These are phyloP conservation scores for Basidioascus undulatus DNA, from an alignment of 768 basidiomycete genomes.

Conservation along the genomic window DNA sequence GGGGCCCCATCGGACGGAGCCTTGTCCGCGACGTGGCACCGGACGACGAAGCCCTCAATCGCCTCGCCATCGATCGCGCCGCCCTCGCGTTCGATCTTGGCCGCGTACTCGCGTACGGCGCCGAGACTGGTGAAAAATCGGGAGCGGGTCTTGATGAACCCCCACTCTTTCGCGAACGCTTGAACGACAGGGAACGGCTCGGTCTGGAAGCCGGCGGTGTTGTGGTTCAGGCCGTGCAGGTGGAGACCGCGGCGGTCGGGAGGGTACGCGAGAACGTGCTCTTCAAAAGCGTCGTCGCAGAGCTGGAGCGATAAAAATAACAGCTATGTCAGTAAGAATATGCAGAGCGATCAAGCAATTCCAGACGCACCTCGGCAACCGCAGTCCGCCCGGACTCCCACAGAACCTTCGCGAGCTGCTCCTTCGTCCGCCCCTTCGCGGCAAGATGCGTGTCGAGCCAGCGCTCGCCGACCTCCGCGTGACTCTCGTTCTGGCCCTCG, in stretches of 20 bases:
- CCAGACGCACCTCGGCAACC: conserved; percentile 52
- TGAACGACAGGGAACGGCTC: conserved; percentile 41
- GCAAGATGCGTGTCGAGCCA: conserved; percentile 56
- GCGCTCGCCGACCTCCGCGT: conserved; percentile 56
- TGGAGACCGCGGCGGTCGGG: conserved; percentile 69
- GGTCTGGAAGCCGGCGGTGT: conserved; percentile 41
- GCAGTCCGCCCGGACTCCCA: conserved; percentile 75
- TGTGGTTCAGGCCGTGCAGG: conserved; percentile 69
- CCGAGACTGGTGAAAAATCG: conserved; percentile 31
- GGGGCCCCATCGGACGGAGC: too few species aligned
- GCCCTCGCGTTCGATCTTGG: conserved; percentile 37
- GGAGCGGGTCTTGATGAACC: conserved; percentile 58
- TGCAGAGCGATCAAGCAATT: background rate
- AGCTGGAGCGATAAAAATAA: conserved; percentile 29
- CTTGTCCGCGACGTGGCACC: too few species aligned
- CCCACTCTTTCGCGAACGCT: conserved; percentile 67
- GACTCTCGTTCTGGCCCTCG: conserved; percentile 22
- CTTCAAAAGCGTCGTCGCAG: conserved; percentile 91
- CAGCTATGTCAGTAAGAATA: background rate
- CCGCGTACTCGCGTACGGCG: conserved; percentile 49
- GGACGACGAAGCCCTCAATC: conserved; percentile 85
- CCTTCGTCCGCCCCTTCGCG: conserved; percentile 37
- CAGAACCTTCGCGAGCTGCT: conserved; percentile 43
- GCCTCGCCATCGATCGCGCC: conserved; percentile 52
- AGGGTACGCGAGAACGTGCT: conserved; percentile 72